Evolutionary conservation across 345 rosid species (phyloP), one percentile per base, ranked within the genome.

Genomic region (Camelina neglecta): DNA sequence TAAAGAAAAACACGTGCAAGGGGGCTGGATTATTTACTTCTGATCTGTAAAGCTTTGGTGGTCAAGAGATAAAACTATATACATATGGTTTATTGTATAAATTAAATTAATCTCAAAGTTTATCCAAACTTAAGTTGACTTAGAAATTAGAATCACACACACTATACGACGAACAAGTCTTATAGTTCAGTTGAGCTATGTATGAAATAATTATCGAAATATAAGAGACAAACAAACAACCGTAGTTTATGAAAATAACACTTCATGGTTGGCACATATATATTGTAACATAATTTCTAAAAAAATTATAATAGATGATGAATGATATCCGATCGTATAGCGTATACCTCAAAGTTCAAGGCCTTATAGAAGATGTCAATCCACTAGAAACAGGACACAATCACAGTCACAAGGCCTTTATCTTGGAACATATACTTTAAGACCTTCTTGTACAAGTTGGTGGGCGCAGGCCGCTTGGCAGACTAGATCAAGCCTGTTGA

Each of bases 31-130:
- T 26, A 49, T 39, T 45, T 65, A 38, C 56, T 65, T 71, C 3
- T 77, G 73, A 78, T 60, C 77, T 78, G 77, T 72, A 78, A 72
- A 66, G 73, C 50, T 50, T 39, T 39, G 42, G 23, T 66, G 63
- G 31, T 54, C 23, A 51, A 66, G 6, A 29, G 47, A 41, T 48
- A 72, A 48, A 71, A 20, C 1, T 50, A 69, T 20, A 16, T n/a
- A 16, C 54, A 49, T 59, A n/a, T 48, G 36, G 31, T 48, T 61
- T 41, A 76, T 35, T 56, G 60, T 13, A 77, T 64, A 48, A 16
- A 12, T 65, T 78, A n/a, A 18, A 4, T 29, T 29, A 35, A 44
- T 53, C 3, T 72, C 50, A 13, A 69, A 66, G 69, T 26, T 72
- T 33, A 60, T 78, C 77, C 69, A 65, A 78, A 55, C 24, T 78